Evolutionary conservation across 129 eudicot species (phyloP).

Genomic region (Rutidosis leptorrhynchoides): DNA sequence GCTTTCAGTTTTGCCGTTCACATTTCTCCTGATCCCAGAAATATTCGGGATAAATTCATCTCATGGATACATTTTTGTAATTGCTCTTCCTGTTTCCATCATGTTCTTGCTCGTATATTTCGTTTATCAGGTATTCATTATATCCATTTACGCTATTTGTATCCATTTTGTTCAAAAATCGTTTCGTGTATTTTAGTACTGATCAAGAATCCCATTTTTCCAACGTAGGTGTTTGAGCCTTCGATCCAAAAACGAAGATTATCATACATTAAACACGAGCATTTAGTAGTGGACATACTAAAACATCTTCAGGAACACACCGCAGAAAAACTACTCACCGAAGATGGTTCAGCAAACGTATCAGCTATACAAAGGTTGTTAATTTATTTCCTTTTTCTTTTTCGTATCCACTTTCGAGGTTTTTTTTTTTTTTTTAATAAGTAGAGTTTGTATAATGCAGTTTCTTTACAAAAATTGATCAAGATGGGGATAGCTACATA

Average conservation of each 20-base stretch:
- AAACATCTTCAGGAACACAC: slow-evolving; percentile 55
- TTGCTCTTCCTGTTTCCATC: slow-evolving; percentile 48
- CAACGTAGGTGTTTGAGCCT: slow-evolving; percentile 66
- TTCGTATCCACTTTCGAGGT: background rate
- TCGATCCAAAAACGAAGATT: slow-evolving; percentile 69
- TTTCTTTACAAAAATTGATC: slow-evolving; percentile 50
- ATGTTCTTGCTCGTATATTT: slow-evolving; percentile 52
- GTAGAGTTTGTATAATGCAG: slow-evolving; percentile 33
- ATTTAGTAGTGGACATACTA: slow-evolving; percentile 58
- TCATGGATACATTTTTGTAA: slow-evolving; percentile 32
- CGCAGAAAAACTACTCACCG: slow-evolving; percentile 48
- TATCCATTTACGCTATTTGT: background rate
- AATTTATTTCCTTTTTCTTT: background rate
- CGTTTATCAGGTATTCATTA: slow-evolving; percentile 56
- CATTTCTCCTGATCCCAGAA: slow-evolving; percentile 49
- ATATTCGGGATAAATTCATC: slow-evolving; percentile 32
- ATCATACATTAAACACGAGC: slow-evolving; percentile 63
- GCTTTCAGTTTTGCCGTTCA: slow-evolving; percentile 63
- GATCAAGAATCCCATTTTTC: background rate
- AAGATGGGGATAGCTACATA: slow-evolving; percentile 51
- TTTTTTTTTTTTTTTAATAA: slow-evolving; percentile 3
- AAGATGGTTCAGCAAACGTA: slow-evolving; percentile 51
- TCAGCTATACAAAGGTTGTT: slow-evolving; percentile 46
- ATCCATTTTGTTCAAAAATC: background rate
- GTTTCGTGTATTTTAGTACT: slow-evolving; percentile 6